phyloP scores from a whole-genome alignment of 306 rosid genomes.

The Spatholobus suberectus region DNA sequence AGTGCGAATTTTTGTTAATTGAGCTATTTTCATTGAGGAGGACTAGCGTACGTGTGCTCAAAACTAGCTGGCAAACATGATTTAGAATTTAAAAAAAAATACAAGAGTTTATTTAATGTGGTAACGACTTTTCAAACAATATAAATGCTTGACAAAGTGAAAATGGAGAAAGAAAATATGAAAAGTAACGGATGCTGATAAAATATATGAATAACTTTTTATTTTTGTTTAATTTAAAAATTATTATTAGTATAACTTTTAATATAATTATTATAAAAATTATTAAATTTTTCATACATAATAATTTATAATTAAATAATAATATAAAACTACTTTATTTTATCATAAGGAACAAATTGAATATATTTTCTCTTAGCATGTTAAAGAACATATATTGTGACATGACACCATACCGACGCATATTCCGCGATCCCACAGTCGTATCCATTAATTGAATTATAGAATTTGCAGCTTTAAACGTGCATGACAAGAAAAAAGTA shows the following conservation, averaged over 20 bases:
- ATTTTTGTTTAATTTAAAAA: too few species aligned
- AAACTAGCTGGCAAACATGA: neutral
- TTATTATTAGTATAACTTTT: too few species aligned
- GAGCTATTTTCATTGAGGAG: neutral
- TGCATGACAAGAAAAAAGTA: neutral
- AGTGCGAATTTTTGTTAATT: slow-evolving; percentile 13
- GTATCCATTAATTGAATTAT: neutral
- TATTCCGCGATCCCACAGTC: neutral
- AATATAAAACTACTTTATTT: too few species aligned
- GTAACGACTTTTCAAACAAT: too few species aligned
- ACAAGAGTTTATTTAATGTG: neutral
- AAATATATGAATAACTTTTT: too few species aligned
- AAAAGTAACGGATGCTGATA: neutral
- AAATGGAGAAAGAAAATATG: too few species aligned
- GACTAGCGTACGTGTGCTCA: neutral
- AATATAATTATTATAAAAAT: too few species aligned
- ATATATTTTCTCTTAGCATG: neutral
- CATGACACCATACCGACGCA: neutral
- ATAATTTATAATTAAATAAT: too few species aligned
- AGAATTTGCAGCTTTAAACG: neutral
- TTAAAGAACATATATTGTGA: neutral
- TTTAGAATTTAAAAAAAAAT: neutral
- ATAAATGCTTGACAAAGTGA: too few species aligned
- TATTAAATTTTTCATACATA: too few species aligned
- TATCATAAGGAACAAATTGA: neutral